Percentiles rank a stretch among this genome's conserved stretches.
These are phyloP conservation scores for Aspergillus cavernicola DNA, from an alignment of 495 filamentous ascomycete genomes.

Conservation along the genomic window DNA sequence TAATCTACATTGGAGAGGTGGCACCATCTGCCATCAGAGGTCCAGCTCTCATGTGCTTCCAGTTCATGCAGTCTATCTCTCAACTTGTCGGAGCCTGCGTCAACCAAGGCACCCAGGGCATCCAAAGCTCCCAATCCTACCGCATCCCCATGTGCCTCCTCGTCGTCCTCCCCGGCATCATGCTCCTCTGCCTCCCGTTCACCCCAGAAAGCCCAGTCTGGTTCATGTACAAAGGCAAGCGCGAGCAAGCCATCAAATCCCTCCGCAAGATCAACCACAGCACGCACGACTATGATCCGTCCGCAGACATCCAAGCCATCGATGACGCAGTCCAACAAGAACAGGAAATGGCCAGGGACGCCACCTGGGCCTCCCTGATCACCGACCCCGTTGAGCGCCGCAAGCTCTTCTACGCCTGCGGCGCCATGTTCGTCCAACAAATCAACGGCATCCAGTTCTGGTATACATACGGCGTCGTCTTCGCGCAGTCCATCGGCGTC, in stretches of 20 bases:
- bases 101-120: constrained; percentile 29
- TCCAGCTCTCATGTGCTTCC: constrained; percentile 34
- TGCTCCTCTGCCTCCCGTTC: constrained; percentile 29
- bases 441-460: constrained; percentile 40
- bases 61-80: constrained; percentile 35
- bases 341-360: constrained; percentile 15
- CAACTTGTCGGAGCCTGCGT: constrained; percentile 32
- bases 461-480: constrained; percentile 37
- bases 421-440: constrained; percentile 36
- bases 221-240: constrained; percentile 25
- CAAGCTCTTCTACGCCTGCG: constrained; percentile 32
- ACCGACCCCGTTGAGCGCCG: constrained; percentile 31
- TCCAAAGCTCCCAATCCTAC: constrained; percentile 24
- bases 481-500: constrained; percentile 34
- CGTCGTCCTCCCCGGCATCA: constrained; percentile 26
- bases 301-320: constrained; percentile 23
- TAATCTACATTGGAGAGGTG: constrained; percentile 33
- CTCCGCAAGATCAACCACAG: constrained; percentile 32
- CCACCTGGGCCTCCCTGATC: constrained; percentile 29
- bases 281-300: constrained; percentile 23
- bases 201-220: constrained; percentile 35
- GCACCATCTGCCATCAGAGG: constrained; percentile 32
- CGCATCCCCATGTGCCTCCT: constrained; percentile 34
- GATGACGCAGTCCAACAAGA: constrained; percentile 19
- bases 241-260: constrained; percentile 21